A percentile compares a stretch with the other conserved stretches of the same genome.
Conservation (phyloP, 108 stramenopile genomes). For the Bacterosira constricta region DNA sequence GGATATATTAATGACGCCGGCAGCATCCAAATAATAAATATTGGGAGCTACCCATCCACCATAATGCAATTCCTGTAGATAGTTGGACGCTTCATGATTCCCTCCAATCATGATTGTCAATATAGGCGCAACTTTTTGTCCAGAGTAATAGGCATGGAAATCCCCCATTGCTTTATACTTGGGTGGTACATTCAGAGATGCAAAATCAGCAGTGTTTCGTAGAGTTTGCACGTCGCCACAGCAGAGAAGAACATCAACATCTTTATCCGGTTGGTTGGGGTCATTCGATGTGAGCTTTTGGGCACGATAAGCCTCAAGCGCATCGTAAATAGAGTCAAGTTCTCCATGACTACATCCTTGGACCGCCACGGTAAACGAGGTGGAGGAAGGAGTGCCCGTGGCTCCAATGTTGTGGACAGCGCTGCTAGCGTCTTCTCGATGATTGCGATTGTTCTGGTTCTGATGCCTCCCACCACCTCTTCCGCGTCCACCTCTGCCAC, state of each 20-base stretch:
- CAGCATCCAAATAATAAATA: conserved; percentile 96
- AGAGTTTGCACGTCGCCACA: conserved; percentile 99
- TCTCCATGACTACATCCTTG: conserved; percentile 99
- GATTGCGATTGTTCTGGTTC: background rate
- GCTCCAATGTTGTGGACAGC: conserved; percentile 33
- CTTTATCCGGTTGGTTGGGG: background rate
- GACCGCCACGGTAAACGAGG: conserved; percentile 82
- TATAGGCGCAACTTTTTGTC: conserved; percentile 85
- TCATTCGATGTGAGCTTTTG: background rate
- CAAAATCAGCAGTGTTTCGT: conserved; percentile 86
- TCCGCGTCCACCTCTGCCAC: background rate
- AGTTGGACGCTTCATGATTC: conserved; percentile 97
- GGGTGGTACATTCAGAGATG: conserved; percentile 85
- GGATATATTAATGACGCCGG: conserved; percentile 79
- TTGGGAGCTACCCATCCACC: conserved; percentile 99
- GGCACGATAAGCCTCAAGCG: conserved; percentile 53
- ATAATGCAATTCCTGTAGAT: conserved; percentile 93
- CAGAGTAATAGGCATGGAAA: conserved; percentile 94
- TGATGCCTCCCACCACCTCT: background rate
- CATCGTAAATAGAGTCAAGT: conserved; percentile 92
- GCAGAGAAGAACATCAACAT: conserved; percentile 91
- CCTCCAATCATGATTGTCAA: conserved; percentile 97
- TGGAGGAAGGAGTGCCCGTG: conserved; percentile 27
- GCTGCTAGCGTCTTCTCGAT: background rate
- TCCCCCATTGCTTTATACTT: conserved; percentile 90